Conservation (phyloP, 345 rosid species). For the Lepidium africanum region DNA sequence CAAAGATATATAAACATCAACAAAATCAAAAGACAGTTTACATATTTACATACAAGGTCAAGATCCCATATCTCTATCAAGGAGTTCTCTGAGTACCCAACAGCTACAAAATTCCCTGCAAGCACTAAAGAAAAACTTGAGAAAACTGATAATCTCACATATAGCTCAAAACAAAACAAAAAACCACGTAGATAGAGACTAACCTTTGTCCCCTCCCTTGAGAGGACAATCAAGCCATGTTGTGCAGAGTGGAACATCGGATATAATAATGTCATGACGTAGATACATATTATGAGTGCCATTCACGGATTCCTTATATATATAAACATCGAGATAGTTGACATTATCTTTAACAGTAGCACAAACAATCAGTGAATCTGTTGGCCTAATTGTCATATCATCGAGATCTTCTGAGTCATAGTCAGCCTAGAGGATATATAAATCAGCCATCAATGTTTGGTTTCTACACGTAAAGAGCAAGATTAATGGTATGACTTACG, state of each 20-base stretch:
- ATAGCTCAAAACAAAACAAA: not conserved
- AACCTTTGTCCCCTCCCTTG: conserved; percentile 72
- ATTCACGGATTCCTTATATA: conserved; percentile 46
- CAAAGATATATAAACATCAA: not conserved
- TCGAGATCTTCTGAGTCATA: conserved; percentile 81
- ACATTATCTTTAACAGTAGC: conserved; percentile 50
- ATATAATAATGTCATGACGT: conserved; percentile 62
- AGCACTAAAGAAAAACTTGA: not conserved
- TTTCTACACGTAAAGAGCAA: not conserved
- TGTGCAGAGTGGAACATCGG: conserved; percentile 64
- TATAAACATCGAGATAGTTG: conserved; percentile 64
- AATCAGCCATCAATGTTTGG: not conserved
- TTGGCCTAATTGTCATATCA: conserved; percentile 46
- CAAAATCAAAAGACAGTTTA: not conserved
- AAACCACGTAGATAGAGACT: not conserved
- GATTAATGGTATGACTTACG: conserved; percentile 31
- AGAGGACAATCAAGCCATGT: conserved; percentile 91
- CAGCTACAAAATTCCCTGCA: conserved; percentile 76
- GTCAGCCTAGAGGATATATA: conserved; percentile 10
- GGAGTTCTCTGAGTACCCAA: conserved; percentile 40
- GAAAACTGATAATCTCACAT: not conserved
- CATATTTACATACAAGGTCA: conserved; percentile 49
- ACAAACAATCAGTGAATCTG: conserved; percentile 64
- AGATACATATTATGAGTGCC: conserved; percentile 52
- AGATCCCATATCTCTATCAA: conserved; percentile 89